These are phyloP conservation scores for Medakamo hakoo DNA, from an alignment of 139 green algal species.

Conservation along the genomic window DNA sequence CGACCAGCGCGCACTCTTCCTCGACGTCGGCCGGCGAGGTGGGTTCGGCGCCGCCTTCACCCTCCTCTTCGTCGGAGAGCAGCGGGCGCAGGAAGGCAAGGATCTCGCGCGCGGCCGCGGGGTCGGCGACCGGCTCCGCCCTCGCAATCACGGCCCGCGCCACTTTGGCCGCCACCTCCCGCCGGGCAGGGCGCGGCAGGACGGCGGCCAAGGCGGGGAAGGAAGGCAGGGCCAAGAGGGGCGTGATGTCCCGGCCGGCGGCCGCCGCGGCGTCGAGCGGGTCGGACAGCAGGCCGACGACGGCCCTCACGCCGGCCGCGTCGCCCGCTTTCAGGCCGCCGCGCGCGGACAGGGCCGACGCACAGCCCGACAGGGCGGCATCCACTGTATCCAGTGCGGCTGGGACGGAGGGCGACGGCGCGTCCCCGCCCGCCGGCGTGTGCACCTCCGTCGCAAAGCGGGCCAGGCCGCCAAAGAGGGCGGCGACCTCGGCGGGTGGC, in stretches of 20 bases:
- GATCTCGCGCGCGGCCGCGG: background rate
- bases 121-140: background rate
- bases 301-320: background rate
- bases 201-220: background rate
- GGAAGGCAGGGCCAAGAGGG: too few species aligned
- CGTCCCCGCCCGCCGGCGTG: background rate
- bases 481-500: constrained; percentile 39
- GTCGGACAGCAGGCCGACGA: background rate
- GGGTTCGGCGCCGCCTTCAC: background rate
- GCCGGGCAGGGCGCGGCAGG: background rate
- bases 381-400: too few species aligned
- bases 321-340: background rate
- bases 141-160: too few species aligned
- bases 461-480: constrained; percentile 71
- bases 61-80: background rate
- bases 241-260: background rate
- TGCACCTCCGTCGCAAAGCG: constrained; percentile 40
- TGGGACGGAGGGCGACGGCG: too few species aligned
- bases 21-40: background rate
- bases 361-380: background rate
- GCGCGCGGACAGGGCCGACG: background rate
- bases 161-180: background rate
- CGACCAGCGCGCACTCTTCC: background rate
- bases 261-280: background rate
- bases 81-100: background rate